phyloP scores from a whole-genome alignment of 2,329 filamentous ascomycete genomes.

The Scedosporium dehoogii region DNA sequence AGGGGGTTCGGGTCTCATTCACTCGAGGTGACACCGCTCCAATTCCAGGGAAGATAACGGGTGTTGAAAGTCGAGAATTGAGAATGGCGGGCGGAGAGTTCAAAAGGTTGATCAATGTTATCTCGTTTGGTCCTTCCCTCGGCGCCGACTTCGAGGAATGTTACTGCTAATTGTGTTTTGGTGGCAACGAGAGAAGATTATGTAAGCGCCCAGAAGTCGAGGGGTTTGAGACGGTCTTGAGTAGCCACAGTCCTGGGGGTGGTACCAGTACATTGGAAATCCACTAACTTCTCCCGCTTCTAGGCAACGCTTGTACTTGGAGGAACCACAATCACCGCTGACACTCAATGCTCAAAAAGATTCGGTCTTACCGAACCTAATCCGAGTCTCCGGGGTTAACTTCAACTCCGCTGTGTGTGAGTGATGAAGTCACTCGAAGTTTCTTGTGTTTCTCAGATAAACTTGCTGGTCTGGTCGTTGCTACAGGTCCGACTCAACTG shows the following conservation, averaged over 20 bases:
- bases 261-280: background rate
- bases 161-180: too few relatives aligned
- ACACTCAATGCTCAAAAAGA: background rate
- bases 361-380: background rate
- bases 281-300: background rate
- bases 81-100: background rate
- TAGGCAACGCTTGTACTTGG: too few relatives aligned
- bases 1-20: background rate
- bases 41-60: background rate
- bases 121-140: background rate
- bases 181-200: background rate
- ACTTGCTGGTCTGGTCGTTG: background rate
- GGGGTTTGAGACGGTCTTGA: too few relatives aligned
- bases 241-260: background rate
- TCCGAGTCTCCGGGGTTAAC: background rate
- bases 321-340: too few relatives aligned
- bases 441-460: background rate
- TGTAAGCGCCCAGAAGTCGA: background rate
- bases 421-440: background rate
- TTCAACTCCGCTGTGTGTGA: constrained; percentile 9
- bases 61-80: background rate
- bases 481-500: too few relatives aligned
- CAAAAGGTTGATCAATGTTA: background rate
- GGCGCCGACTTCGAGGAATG: too few relatives aligned
- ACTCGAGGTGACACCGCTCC: background rate